Percentiles rank a stretch among this genome's conserved stretches.
phyloP scores from a whole-genome alignment of 345 rosid species.

The Cardamine resedifolia region DNA sequence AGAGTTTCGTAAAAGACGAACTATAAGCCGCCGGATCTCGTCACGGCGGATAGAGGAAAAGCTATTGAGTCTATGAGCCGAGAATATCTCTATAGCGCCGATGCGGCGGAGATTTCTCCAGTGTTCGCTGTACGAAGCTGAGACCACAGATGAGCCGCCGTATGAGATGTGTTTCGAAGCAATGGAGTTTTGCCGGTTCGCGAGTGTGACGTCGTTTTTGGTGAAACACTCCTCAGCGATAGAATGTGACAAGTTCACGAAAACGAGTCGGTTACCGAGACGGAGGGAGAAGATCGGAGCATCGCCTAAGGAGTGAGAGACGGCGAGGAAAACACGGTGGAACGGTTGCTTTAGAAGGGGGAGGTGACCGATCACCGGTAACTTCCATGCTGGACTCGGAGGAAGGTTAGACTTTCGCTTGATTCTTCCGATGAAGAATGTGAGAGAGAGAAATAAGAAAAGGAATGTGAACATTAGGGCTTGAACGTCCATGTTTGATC shows the following conservation, averaged over 20 bases:
- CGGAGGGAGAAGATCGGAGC: slow-evolving; percentile 47
- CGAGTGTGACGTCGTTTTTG: slow-evolving; percentile 46
- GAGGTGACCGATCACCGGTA: slow-evolving; percentile 30
- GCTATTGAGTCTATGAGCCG: slow-evolving; percentile 35
- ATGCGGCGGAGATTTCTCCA: slow-evolving; percentile 62
- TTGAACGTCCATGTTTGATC: slow-evolving; percentile 5
- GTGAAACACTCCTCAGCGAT: slow-evolving; percentile 50
- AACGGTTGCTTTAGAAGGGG: slow-evolving; percentile 29
- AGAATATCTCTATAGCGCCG: slow-evolving; percentile 43
- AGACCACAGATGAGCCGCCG: slow-evolving; percentile 32
- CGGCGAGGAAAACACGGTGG: slow-evolving; percentile 5
- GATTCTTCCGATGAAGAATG: neutral
- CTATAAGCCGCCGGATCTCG: slow-evolving; percentile 39
- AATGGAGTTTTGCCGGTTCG: slow-evolving; percentile 41
- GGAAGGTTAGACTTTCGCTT: slow-evolving; percentile 37
- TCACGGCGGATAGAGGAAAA: slow-evolving; percentile 31
- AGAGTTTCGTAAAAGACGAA: slow-evolving; percentile 8
- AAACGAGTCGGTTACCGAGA: slow-evolving; percentile 42
- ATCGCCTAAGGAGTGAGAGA: slow-evolving; percentile 30
- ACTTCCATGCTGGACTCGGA: slow-evolving; percentile 40
- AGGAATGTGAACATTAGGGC: neutral
- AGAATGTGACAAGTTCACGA: slow-evolving; percentile 41
- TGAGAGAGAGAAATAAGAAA: neutral
- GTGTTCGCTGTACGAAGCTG: slow-evolving; percentile 45
- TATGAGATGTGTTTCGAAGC: slow-evolving; percentile 33